Percentiles rank a stretch among this genome's conserved stretches.
Evolutionary conservation across 257 asterid genomes (phyloP).

Genomic region (Solanum tacnaense): DNA sequence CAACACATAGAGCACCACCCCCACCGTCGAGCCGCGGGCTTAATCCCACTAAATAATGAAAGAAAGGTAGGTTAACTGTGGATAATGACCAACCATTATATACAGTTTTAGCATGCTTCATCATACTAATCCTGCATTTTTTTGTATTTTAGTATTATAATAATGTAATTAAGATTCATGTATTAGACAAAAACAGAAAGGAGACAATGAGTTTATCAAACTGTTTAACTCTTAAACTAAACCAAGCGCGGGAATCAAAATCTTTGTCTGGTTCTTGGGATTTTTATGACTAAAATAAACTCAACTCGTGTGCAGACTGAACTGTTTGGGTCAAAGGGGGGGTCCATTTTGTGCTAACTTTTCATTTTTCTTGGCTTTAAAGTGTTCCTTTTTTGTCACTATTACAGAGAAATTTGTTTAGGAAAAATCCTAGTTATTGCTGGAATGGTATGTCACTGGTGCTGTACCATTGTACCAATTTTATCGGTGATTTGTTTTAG

Average conservation of each 20-base stretch:
- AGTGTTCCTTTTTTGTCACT: background rate
- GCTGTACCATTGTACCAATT: slow-evolving; percentile 6
- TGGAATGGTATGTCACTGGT: background rate
- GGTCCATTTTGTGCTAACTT: background rate
- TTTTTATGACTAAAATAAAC: slow-evolving; percentile 10
- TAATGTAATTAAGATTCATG: slow-evolving; percentile 7
- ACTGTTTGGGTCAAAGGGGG: slow-evolving; percentile 29
- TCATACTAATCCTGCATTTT: background rate
- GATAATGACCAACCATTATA: slow-evolving; percentile 11
- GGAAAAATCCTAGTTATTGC: slow-evolving; percentile 1
- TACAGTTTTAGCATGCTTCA: background rate
- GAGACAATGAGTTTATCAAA: slow-evolving; percentile 1
- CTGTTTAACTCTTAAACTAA: slow-evolving; percentile 6
- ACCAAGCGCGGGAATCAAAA: slow-evolving; percentile 28
- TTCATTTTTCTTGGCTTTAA: background rate
- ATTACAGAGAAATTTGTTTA: background rate
- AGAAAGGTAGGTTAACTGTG: slow-evolving; percentile 16
- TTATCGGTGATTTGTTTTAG: slow-evolving; percentile 13
- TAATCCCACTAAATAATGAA: slow-evolving; percentile 13
- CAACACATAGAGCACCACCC: slow-evolving; percentile 49
- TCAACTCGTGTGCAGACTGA: slow-evolving; percentile 33
- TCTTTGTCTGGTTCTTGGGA: slow-evolving; percentile 24
- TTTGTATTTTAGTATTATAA: background rate
- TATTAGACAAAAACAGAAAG: slow-evolving; percentile 5
- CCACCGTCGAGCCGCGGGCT: slow-evolving; percentile 34